phyloP scores from a whole-genome alignment of 1,284 basidiomycete genomes.

The Meripilus lineatus region DNA sequence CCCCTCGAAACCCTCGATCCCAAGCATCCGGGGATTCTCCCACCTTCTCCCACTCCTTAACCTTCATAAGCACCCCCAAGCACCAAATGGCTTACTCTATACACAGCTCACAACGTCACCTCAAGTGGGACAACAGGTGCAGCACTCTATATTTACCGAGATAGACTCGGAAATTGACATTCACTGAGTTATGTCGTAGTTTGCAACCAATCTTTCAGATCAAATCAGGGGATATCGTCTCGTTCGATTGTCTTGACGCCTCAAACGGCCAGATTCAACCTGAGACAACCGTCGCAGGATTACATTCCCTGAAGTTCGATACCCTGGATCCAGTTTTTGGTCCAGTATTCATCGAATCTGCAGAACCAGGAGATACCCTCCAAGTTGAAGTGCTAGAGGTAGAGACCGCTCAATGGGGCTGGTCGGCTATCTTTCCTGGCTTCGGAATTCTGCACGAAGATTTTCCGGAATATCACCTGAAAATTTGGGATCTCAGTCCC shows the following conservation, averaged over 20 bases:
- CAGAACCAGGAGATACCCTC: slow-evolving; percentile 51
- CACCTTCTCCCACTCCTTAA: too few relatives aligned
- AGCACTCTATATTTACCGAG: slow-evolving; percentile 8
- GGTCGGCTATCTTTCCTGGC: slow-evolving; percentile 53
- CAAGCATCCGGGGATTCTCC: too few relatives aligned
- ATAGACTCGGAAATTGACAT: background rate
- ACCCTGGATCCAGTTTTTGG: slow-evolving; percentile 56
- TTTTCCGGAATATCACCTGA: slow-evolving; percentile 43
- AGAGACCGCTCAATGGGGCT: slow-evolving; percentile 53
- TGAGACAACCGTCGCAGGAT: slow-evolving; percentile 31
- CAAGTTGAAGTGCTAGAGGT: slow-evolving; percentile 51
- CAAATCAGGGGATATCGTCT: slow-evolving; percentile 47
- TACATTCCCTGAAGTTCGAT: slow-evolving; percentile 39
- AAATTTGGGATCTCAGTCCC: slow-evolving; percentile 45
- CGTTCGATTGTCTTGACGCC: slow-evolving; percentile 57
- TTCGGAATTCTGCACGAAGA: slow-evolving; percentile 57
- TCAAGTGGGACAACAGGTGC: slow-evolving; percentile 57
- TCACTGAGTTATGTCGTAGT: slow-evolving; percentile 24
- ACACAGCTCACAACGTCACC: slow-evolving; percentile 41
- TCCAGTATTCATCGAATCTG: slow-evolving; percentile 46
- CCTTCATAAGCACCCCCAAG: too few relatives aligned
- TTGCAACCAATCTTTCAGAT: slow-evolving; percentile 45
- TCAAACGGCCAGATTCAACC: slow-evolving; percentile 55
- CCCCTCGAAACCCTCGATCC: too few relatives aligned
- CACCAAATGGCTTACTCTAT: too few relatives aligned